Evolutionary conservation across 148 eudicot genomes (phyloP).

Genomic region (Amaranthus hypochondriacus): DNA sequence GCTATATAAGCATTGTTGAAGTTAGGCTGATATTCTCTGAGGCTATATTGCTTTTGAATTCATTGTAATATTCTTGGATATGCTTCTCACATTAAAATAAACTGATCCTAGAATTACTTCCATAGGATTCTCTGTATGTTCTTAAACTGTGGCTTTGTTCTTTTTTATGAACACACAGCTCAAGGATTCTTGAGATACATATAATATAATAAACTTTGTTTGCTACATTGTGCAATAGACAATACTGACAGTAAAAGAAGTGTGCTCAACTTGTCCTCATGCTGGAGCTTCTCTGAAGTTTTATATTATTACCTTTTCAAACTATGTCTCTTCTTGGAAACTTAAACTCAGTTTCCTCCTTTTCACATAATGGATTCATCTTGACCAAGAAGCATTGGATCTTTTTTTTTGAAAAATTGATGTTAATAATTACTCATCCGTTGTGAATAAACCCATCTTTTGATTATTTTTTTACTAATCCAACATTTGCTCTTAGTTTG

Average conservation of each 20-base stretch:
- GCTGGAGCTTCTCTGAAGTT: neutral
- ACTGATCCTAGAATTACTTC: conserved; percentile 6
- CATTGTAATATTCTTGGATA: neutral
- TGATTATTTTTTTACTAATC: too few species aligned
- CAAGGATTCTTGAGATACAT: neutral
- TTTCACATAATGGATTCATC: neutral
- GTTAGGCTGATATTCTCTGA: neutral
- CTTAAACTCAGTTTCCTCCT: neutral
- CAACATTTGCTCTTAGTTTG: too few species aligned
- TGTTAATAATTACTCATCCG: too few species aligned
- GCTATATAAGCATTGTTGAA: too few species aligned
- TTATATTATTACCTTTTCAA: neutral
- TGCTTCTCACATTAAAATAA: neutral
- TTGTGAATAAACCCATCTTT: too few species aligned
- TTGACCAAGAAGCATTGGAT: conserved; percentile 10
- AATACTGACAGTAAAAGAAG: conserved; percentile 13
- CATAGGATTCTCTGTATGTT: conserved; percentile 13
- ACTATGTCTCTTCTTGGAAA: conserved; percentile 13
- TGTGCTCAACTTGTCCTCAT: conserved; percentile 15
- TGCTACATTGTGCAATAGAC: conserved; percentile 10
- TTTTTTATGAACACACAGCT: conserved; percentile 4
- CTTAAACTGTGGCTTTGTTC: conserved; percentile 2
- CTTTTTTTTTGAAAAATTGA: too few species aligned
- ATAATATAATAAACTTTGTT: conserved; percentile 5
- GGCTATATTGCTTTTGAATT: neutral